phyloP scores from a whole-genome alignment of 192 early-diverging fungal genomes.

The Coemansia sp. region DNA sequence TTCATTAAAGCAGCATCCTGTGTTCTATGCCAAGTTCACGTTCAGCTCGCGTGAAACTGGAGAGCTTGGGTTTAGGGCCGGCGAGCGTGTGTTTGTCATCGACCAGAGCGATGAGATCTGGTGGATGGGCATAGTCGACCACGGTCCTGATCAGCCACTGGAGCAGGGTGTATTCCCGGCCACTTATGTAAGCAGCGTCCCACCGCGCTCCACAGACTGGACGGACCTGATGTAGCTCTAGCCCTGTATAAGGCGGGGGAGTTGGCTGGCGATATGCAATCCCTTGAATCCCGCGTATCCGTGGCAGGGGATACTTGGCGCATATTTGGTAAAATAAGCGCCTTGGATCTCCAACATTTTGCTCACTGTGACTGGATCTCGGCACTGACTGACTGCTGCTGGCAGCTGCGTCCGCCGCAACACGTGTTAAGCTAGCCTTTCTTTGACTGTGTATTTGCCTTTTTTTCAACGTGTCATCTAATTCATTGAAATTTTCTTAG shows the following conservation, averaged over 20 bases:
- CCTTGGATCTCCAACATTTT: too few species aligned
- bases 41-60: conserved; percentile 73
- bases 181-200: conserved; percentile 64
- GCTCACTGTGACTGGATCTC: neutral
- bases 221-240: conserved; percentile 43
- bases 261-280: neutral
- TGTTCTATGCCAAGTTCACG: conserved; percentile 72
- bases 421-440: too few species aligned
- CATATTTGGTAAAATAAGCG: too few species aligned
- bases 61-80: conserved; percentile 68
- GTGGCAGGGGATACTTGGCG: too few species aligned
- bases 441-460: neutral
- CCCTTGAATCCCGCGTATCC: too few species aligned
- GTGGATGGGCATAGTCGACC: conserved; percentile 76
- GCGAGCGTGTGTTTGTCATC: conserved; percentile 71
- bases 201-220: conserved; percentile 52
- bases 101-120: conserved; percentile 78
- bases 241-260: neutral
- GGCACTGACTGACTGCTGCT: neutral
- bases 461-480: too few species aligned
- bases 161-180: conserved; percentile 77
- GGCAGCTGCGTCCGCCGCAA: neutral
- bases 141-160: conserved; percentile 58
- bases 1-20: conserved; percentile 54
- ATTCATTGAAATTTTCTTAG: too few species aligned